Conservation (phyloP, 495 filamentous ascomycete species). For the Penicillium nucicola region DNA sequence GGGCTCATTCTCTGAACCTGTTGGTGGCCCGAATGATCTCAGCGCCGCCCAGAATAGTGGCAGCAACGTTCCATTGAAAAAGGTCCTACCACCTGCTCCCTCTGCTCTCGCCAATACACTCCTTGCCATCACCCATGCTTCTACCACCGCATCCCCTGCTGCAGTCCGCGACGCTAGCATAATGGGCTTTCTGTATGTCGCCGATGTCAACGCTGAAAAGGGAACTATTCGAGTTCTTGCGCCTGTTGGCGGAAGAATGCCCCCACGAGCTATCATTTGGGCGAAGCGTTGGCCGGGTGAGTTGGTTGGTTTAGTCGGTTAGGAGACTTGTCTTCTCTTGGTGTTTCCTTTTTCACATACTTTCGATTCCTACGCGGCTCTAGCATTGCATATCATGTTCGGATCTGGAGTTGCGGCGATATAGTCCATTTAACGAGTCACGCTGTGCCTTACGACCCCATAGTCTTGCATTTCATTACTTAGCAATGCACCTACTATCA, state of each 20-base stretch:
- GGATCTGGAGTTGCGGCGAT: neutral
- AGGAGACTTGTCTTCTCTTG: neutral
- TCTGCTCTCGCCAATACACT: constrained; percentile 54
- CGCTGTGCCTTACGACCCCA: neutral
- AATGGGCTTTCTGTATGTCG: constrained; percentile 89
- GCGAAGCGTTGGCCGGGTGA: constrained; percentile 51
- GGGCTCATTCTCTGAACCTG: constrained; percentile 15
- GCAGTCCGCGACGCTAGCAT: constrained; percentile 79
- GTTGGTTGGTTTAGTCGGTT: constrained; percentile 48
- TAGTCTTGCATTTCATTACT: neutral
- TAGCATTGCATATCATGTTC: neutral
- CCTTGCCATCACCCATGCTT: constrained; percentile 75
- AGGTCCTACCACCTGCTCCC: constrained; percentile 33
- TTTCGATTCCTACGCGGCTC: neutral
- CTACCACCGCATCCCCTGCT: constrained; percentile 61
- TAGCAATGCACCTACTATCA: no score
- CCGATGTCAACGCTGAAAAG: constrained; percentile 83
- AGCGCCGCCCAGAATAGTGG: neutral
- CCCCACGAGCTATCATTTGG: constrained; percentile 73
- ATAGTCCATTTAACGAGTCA: neutral
- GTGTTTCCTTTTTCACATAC: neutral
- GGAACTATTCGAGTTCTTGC: constrained; percentile 76
- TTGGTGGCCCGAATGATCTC: neutral
- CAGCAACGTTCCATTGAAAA: constrained; percentile 36
- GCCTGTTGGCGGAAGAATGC: constrained; percentile 76